These are phyloP conservation scores for Vicia faba DNA, from an alignment of 306 rosid species.

Conservation along the genomic window DNA sequence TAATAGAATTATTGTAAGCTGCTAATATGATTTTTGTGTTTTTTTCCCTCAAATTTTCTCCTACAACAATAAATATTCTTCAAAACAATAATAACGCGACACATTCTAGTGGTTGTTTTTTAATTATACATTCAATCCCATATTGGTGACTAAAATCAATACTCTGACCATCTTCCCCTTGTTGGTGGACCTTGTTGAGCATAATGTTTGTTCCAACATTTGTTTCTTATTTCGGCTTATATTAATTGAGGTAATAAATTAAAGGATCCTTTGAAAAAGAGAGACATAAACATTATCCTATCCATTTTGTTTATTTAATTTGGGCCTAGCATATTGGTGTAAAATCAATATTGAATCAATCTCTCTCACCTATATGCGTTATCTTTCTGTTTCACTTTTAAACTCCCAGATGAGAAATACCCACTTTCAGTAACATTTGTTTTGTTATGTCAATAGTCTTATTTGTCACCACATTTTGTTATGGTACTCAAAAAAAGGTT, in stretches of 20 bases:
- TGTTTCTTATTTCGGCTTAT: slow-evolving; percentile 10
- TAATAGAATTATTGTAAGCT: no score
- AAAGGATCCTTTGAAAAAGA: slow-evolving; percentile 22
- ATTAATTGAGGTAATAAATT: background rate
- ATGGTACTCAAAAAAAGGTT: slow-evolving; percentile 36
- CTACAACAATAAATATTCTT: no score
- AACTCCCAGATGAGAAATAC: slow-evolving; percentile 31
- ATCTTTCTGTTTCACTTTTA: slow-evolving; percentile 39
- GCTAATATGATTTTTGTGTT: no score
- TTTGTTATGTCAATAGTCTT: slow-evolving; percentile 42
- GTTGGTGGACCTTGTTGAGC: slow-evolving; percentile 9
- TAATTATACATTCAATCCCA: background rate
- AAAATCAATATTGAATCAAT: slow-evolving; percentile 45
- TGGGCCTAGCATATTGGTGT: slow-evolving; percentile 19
- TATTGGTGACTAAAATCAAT: slow-evolving; percentile 9
- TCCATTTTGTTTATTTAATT: slow-evolving; percentile 36
- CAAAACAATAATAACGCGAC: background rate
- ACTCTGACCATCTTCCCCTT: slow-evolving; percentile 14
- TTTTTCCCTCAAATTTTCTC: no score
- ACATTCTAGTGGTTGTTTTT: background rate
- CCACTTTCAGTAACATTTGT: slow-evolving; percentile 52
- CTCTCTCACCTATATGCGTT: slow-evolving; percentile 37
- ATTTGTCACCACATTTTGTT: slow-evolving; percentile 28
- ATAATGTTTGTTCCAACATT: slow-evolving; percentile 33
- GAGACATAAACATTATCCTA: slow-evolving; percentile 35